phyloP scores from a whole-genome alignment of 108 stramenopile genomes.

The Epipyxis sp. region DNA sequence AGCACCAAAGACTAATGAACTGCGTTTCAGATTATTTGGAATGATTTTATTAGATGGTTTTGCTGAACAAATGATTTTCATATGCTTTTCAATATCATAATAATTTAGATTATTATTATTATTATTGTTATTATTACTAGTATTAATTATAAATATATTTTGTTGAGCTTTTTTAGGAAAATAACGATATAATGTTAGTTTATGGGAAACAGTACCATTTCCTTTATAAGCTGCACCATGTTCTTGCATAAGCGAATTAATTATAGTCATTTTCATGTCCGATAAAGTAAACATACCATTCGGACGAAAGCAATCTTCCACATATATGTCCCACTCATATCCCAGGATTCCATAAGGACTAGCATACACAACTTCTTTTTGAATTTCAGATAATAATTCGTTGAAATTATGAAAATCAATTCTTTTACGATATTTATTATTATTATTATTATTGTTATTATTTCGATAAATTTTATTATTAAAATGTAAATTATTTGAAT shows the following conservation, averaged over 20 bases:
- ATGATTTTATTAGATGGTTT: too few species aligned
- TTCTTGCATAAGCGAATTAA: background rate
- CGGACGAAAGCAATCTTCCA: background rate
- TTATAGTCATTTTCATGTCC: background rate
- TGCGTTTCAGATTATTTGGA: too few species aligned
- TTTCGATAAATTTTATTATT: too few species aligned
- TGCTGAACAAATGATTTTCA: too few species aligned
- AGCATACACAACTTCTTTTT: background rate
- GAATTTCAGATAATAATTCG: background rate
- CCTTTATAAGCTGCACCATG: background rate
- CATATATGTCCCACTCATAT: conserved; percentile 34
- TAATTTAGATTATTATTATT: background rate
- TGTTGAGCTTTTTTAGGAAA: background rate
- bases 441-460: too few species aligned
- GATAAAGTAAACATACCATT: background rate
- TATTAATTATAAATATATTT: background rate
- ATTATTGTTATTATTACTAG: background rate
- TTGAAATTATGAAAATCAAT: background rate
- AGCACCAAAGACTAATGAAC: background rate
- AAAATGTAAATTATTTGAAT: too few species aligned
- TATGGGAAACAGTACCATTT: background rate
- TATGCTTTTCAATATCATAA: background rate
- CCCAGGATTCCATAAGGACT: conserved; percentile 17
- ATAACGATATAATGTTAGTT: background rate
- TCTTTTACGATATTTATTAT: too few species aligned